Evolutionary conservation across 2,329 filamentous ascomycete genomes (phyloP).

Genomic region (Ophiostoma sp.): DNA sequence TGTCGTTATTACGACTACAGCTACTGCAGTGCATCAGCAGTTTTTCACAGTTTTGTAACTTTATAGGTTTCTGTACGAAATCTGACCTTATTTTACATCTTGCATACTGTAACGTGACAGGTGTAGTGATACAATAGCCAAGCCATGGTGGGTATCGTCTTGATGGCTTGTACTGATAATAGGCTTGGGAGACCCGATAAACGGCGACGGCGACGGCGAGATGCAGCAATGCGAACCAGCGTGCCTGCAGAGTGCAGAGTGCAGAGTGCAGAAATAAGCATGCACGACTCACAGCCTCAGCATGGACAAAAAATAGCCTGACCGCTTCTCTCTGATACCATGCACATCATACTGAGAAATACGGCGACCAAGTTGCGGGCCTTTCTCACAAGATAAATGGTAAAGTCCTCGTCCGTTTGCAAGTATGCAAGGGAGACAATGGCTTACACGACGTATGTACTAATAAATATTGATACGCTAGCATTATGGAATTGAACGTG

Average conservation of each 20-base stretch:
- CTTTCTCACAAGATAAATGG: not conserved
- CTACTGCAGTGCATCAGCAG: not conserved
- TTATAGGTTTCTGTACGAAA: not conserved
- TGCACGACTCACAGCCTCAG: constrained; percentile 3
- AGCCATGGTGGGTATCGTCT: not conserved
- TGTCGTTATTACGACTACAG: not conserved
- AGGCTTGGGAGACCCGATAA: not conserved
- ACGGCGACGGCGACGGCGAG: not conserved
- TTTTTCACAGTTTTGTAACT: not conserved
- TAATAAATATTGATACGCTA: not conserved
- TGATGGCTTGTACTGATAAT: not conserved
- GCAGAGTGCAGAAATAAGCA: not conserved
- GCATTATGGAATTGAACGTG: not conserved
- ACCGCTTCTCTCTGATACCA: not conserved
- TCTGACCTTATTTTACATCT: not conserved
- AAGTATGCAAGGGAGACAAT: too few species aligned
- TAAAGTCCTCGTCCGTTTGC: not conserved
- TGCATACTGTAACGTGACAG: not conserved
- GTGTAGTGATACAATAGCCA: not conserved
- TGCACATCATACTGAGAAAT: not conserved
- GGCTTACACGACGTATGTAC: not conserved
- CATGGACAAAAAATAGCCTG: not conserved
- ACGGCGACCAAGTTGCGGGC: not conserved
- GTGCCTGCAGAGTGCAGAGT: not conserved
- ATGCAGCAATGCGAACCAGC: not conserved